Evolutionary conservation across 2,329 filamentous ascomycete genomes (phyloP), one percentile per base, ranked within the genome.

Genomic region (Cytospora schulzeri): DNA sequence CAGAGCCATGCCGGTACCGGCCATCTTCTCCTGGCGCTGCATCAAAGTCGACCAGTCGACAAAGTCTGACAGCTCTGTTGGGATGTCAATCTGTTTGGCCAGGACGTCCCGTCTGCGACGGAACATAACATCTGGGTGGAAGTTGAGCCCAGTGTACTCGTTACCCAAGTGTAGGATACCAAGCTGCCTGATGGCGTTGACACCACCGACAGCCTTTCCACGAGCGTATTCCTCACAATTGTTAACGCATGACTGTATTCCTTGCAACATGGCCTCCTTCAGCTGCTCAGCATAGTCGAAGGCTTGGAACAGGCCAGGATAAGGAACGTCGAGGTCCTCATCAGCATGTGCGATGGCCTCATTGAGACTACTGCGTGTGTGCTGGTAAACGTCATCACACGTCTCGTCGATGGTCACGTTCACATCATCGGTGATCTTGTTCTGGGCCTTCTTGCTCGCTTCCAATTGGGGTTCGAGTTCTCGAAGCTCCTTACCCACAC

Each of bases 101-200:
- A 97, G 80, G 2, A 88, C 86, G 75, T 99, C 92, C 66, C 88
- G 86, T 72, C 90, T 90, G 67, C 91, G 88, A 66, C 88, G 88
- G 82, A 98, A 99, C 95, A 99, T 98, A 73, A 93, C 87, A 71
- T 97, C 93, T 1, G 92, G 88, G 33, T 91, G 88, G 87, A 99
- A 97, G 69, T 88, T 91, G 54, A 97, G 86, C 70, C 93, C 90
- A 26, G 90, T 85, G 70, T 94, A 96, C 71, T 94, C 90, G 70
- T 95, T 88, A 12, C 94, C 94, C 7, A 98, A 86, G 74, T 99
- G 94, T 41, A 94, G 76, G 19, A 98, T 81, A 29, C 95, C 95
- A 1, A 98, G 84, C 69, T 92, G 90, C 74, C 96, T 96, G 77
- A 98, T 96, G 45, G 88, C 84, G 69, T 90, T 91, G 69, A 98